Base-by-base conservation (phyloP, 805 yeast species). In the Pichia occidentalis region DNA sequence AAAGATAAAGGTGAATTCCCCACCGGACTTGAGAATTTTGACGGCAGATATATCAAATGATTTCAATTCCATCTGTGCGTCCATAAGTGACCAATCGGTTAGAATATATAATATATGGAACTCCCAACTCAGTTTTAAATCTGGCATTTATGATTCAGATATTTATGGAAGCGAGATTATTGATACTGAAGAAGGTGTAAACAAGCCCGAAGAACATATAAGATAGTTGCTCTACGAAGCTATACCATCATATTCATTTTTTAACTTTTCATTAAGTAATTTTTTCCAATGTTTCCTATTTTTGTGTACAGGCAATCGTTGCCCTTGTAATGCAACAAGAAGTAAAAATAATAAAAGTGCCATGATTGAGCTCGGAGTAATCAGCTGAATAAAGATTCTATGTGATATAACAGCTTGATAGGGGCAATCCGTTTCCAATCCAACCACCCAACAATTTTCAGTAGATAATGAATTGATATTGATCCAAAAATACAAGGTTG, bases 391-490 rank as follows among this genome's bases (percentile, higher is more conserved):
- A 45, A 85, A 79, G 35, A 73, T 73, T 36, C 75, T 65, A 23
- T 64, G 63, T 5, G 79, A 65, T 8, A 76, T 67, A 1, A 70
- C 68, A 32, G 64, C 64, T 40, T 72, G 74, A 54, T 87, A 87
- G 0, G 97, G 96, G 54, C 97, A 88, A 23, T 62, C 53, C 0
- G 90, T 80, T 44, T 73, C 67, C 0, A 85, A 75, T 0, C 95
- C 95, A 1, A 95, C 95, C 4, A 87, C 87, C 88, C 92, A 90
- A 53, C 97, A 88, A 38, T 76, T 72, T 3, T 70, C 60, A 16
- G 78, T 76, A 1, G 85, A 72, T 17, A 90, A 68, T 13, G 88
- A 85, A 54, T 90, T 88, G 45, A 86, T 49, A 59, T 85, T 86
- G 4, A 86, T 73, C 97, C 97, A 88, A 0, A 76, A 63, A 0